These are phyloP conservation scores for Thraustochytrium sp. DNA, from an alignment of 352 stramenopile genomes.

Conservation along the genomic window DNA sequence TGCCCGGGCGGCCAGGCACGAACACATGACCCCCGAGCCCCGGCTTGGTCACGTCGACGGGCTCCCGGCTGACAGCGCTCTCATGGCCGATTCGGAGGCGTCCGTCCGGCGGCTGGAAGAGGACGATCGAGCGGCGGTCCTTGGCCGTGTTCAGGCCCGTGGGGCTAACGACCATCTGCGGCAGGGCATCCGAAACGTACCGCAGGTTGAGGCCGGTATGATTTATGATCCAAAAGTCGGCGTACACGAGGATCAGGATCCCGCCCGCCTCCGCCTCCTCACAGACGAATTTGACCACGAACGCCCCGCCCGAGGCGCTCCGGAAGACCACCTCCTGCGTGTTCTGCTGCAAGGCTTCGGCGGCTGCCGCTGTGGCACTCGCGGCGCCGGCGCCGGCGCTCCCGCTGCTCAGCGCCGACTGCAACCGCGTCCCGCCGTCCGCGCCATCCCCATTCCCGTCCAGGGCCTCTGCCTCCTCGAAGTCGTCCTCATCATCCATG, in stretches of 20 bases:
- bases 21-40: neutral
- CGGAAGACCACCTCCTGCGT: neutral
- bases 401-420: too few species aligned
- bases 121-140: neutral
- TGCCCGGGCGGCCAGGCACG: neutral
- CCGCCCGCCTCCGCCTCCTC: conserved; percentile 26
- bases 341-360: neutral
- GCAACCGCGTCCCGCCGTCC: too few species aligned
- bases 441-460: neutral
- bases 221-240: conserved; percentile 35
- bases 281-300: neutral
- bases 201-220: neutral
- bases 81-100: neutral
- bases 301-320: neutral
- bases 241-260: neutral
- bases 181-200: neutral
- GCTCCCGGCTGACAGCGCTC: neutral
- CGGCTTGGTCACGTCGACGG: neutral
- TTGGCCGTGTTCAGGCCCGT: conserved; percentile 8
- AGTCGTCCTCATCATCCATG: neutral
- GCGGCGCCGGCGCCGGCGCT: neutral
- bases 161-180: neutral
- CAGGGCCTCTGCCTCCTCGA: neutral
- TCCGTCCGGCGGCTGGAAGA: neutral
- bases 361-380: neutral